Evolutionary conservation across 225 moss, liverwort and hornwort species (phyloP).

Genomic region (Sphagnum tenellum): DNA sequence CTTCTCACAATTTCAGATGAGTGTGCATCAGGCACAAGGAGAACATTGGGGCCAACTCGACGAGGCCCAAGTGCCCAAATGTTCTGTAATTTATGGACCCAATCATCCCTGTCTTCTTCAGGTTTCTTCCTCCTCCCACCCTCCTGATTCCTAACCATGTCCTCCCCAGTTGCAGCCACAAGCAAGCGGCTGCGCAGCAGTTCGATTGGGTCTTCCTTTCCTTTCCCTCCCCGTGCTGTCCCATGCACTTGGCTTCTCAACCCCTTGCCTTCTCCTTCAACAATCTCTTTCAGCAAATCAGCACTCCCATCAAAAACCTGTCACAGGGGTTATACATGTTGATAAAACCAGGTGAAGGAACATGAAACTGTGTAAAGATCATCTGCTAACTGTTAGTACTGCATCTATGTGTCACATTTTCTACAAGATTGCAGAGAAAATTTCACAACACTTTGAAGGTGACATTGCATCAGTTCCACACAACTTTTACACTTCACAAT

Average conservation of each 20-base stretch:
- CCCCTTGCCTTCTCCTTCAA: slow-evolving; percentile 59
- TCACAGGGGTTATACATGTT: slow-evolving; percentile 2
- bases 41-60: slow-evolving; percentile 75
- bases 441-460: too few relatives aligned
- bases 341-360: too few relatives aligned
- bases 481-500: too few relatives aligned
- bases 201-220: slow-evolving; percentile 52
- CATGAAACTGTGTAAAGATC: too few relatives aligned
- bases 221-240: slow-evolving; percentile 14
- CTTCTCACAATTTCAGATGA: slow-evolving; percentile 4
- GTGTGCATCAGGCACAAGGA: slow-evolving; percentile 43
- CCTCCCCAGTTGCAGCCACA: slow-evolving; percentile 41
- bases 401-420: too few relatives aligned
- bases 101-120: slow-evolving; percentile 35
- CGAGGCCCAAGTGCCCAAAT: slow-evolving; percentile 95
- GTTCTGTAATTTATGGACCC: slow-evolving; percentile 47
- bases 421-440: too few relatives aligned
- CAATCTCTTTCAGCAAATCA: slow-evolving; percentile 67
- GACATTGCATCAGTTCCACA: too few relatives aligned
- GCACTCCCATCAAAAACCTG: slow-evolving; percentile 79
- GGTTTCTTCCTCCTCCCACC: slow-evolving; percentile 25
- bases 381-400: too few relatives aligned
- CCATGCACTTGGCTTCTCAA: slow-evolving; percentile 25
- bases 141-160: slow-evolving; percentile 9
- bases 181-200: slow-evolving; percentile 52